These are phyloP conservation scores for Patellaria atrata DNA, from an alignment of 495 filamentous ascomycete species.

Conservation along the genomic window DNA sequence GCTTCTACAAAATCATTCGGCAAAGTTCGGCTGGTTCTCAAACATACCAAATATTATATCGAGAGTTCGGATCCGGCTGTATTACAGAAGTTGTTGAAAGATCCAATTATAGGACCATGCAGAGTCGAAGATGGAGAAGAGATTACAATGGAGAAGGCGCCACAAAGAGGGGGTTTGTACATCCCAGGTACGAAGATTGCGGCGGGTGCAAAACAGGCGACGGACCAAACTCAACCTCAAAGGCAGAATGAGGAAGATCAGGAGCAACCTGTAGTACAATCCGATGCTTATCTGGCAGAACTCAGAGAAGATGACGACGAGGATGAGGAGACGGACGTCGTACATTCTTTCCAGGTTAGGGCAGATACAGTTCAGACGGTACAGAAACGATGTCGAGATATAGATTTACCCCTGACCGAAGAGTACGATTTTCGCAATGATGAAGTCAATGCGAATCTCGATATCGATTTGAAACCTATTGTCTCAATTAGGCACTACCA, in stretches of 20 bases:
- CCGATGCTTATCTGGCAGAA: conserved; percentile 35
- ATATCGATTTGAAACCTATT: conserved; percentile 78
- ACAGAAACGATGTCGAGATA: conserved; percentile 75
- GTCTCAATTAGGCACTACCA: conserved; percentile 85
- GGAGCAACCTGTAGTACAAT: conserved; percentile 18
- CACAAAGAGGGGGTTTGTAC: conserved; percentile 76
- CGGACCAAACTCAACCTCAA: conserved; percentile 23
- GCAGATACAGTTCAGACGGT: conserved; percentile 66
- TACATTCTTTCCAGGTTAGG: conserved; percentile 89
- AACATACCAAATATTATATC: conserved; percentile 85
- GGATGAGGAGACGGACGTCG: conserved; percentile 74
- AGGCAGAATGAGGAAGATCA: conserved; percentile 37
- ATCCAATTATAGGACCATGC: conserved; percentile 51
- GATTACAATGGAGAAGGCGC: conserved; percentile 64
- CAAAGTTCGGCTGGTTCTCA: conserved; percentile 88
- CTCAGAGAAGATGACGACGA: conserved; percentile 63
- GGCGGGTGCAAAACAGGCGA: conserved; percentile 58
- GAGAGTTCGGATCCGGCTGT: conserved; percentile 78
- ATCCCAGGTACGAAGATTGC: conserved; percentile 93
- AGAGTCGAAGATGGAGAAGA: conserved; percentile 51
- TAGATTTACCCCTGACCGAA: conserved; percentile 77
- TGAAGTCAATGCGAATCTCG: conserved; percentile 69
- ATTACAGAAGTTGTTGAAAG: conserved; percentile 66
- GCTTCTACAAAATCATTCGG: conserved; percentile 80
- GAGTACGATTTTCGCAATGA: conserved; percentile 99